Base-by-base conservation (phyloP, 192 early-diverging fungal genomes). In the Coemansia sp. region DNA sequence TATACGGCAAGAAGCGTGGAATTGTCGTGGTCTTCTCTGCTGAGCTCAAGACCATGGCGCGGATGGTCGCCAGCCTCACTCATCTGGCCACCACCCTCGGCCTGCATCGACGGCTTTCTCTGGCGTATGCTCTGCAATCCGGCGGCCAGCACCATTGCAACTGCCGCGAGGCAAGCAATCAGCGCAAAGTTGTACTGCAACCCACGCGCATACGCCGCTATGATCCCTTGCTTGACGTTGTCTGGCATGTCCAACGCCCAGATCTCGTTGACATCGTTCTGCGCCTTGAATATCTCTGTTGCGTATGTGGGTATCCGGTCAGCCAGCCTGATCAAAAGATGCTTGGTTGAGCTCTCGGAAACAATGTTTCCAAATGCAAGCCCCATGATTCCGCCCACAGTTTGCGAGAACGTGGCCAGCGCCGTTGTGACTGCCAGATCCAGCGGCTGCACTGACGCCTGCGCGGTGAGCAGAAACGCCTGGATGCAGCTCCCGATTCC, bases 401-500 rank as follows among this genome's bases (percentile, higher is more conserved):
- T 76, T 52, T 79, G 78, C 60, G 68, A 77, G 39, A 84, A 80
- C 31, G 69, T 81, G 20, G 72, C 72, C n/a, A 84, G 53, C 25
- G 77, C 77, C 4, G 78, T 81, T 6, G 74, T 70, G 8, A 80
- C 74, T 12, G 82, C 74, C 51, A 84, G 62, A 45, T 74, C 72
- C 16, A 58, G 37, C 0, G 68, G 58, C 13, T 59, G 61, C 35
- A 84, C 71, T 3, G 77, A 74, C 1, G 71, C 72, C 45, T 84
- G 82, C 4, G 70, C 72, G 6, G 82, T 77, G 9, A 84, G 66
- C 28, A 81, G 64, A 13, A 80, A 64, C 18, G 68, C 68, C 63
- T 77, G 75, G 52, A 77, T 84, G 53, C 74, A 74, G 57, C 77
- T 67, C 3, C 82, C 82, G 29, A 84, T 72, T 8, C 82, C 82